Percentiles rank a stretch among this genome's conserved stretches.
phyloP scores from a whole-genome alignment of 2,329 filamentous ascomycete genomes.

The Aspergillus jensenii region DNA sequence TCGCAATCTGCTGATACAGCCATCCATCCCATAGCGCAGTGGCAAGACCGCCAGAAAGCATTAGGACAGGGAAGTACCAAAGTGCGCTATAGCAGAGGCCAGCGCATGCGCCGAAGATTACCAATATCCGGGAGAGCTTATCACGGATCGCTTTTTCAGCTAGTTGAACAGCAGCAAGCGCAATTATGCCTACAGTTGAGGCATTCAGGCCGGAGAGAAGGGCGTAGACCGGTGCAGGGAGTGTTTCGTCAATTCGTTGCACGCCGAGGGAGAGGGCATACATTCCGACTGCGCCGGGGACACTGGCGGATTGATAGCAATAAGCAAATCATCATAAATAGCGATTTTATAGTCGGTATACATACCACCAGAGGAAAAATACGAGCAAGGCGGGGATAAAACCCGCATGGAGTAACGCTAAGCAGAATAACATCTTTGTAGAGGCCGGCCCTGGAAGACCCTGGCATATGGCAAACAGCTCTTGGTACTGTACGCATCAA shows the following conservation, averaged over 20 bases:
- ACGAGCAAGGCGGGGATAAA: slow-evolving; percentile 57
- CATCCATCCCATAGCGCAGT: slow-evolving; percentile 59
- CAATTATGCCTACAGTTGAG: slow-evolving; percentile 70
- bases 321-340: too few species aligned
- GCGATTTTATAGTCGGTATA: background rate
- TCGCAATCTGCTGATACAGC: slow-evolving; percentile 48
- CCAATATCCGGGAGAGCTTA: slow-evolving; percentile 59
- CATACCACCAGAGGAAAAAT: slow-evolving; percentile 65
- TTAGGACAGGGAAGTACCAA: slow-evolving; percentile 72
- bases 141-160: slow-evolving; percentile 69
- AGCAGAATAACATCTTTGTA: slow-evolving; percentile 71
- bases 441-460: slow-evolving; percentile 66
- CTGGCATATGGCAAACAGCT: slow-evolving; percentile 69
- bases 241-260: slow-evolving; percentile 55
- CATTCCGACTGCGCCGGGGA: slow-evolving; percentile 71
- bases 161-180: slow-evolving; percentile 67
- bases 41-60: slow-evolving; percentile 54
- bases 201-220: slow-evolving; percentile 71
- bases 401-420: slow-evolving; percentile 64
- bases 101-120: slow-evolving; percentile 63
- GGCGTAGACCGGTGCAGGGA: slow-evolving; percentile 66
- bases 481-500: slow-evolving; percentile 57
- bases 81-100: slow-evolving; percentile 70
- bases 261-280: slow-evolving; percentile 66
- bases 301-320: slow-evolving; percentile 34